A percentile compares a stretch with the other conserved stretches of the same genome.
Conservation (phyloP, 139 green algal genomes). For the Haematococcus lacustris region DNA sequence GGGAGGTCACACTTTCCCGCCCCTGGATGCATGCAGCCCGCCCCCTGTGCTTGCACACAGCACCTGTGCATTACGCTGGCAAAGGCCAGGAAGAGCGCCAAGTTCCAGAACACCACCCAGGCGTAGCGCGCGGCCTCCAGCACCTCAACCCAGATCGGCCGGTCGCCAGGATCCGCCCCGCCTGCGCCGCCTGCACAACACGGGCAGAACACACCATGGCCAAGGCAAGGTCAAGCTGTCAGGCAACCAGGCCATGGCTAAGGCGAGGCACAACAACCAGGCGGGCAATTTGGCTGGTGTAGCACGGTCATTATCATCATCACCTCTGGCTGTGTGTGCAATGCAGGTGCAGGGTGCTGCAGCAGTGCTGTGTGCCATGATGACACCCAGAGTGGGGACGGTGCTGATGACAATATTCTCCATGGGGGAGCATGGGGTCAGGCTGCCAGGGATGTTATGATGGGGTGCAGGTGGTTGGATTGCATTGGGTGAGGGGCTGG, state of each 20-base stretch:
- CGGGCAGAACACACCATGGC: not conserved
- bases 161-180: not conserved
- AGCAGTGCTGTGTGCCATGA: not conserved
- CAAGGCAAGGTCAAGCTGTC: not conserved
- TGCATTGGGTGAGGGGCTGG: too few relatives aligned
- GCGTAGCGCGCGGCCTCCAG: constrained; percentile 17
- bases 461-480: not conserved
- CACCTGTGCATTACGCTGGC: constrained; percentile 36
- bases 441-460: not conserved
- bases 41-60: too few relatives aligned
- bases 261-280: not conserved
- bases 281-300: not conserved
- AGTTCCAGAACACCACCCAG: constrained; percentile 41
- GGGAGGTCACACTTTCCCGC: too few relatives aligned
- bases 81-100: constrained; percentile 33
- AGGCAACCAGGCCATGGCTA: not conserved
- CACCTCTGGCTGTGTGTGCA: not conserved
- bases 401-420: not conserved
- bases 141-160: constrained; percentile 15
- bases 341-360: not conserved
- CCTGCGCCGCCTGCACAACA: not conserved
- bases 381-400: not conserved
- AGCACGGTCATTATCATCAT: not conserved
- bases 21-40: too few relatives aligned
- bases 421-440: too few relatives aligned